Percentiles rank a stretch among this genome's conserved stretches.
Evolutionary conservation across 2,329 filamentous ascomycete genomes (phyloP).

Genomic region (Fusarium sterilihyphosum): DNA sequence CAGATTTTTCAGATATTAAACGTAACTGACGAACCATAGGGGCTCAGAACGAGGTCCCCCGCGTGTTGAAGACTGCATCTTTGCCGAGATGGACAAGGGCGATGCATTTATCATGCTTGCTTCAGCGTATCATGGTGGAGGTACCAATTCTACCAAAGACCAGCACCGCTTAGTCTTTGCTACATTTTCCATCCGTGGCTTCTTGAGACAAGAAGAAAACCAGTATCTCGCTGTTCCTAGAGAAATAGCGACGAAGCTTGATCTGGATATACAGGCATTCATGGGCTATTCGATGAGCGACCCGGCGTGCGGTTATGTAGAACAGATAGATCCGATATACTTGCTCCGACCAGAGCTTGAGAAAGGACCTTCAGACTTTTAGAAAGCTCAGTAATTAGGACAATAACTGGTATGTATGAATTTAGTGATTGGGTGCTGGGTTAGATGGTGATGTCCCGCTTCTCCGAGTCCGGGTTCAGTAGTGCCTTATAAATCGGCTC

Average conservation of each 20-base stretch:
- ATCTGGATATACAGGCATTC: slow-evolving; percentile 17
- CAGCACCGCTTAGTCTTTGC: slow-evolving; percentile 17
- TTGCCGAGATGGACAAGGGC: slow-evolving; percentile 28
- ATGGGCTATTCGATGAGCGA: slow-evolving; percentile 32
- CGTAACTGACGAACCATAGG: neutral
- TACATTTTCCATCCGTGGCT: slow-evolving; percentile 10
- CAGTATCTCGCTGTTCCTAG: slow-evolving; percentile 16
- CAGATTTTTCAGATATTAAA: fast-evolving
- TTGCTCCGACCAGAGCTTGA: slow-evolving; percentile 20
- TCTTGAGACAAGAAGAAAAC: slow-evolving; percentile 28
- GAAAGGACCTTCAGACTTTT: slow-evolving; percentile 7
- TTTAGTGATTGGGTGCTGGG: too few relatives aligned
- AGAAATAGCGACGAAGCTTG: neutral
- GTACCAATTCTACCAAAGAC: slow-evolving; percentile 18
- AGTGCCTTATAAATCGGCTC: neutral
- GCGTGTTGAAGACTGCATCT: slow-evolving; percentile 5
- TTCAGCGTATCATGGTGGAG: slow-evolving; percentile 22
- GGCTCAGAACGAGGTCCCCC: slow-evolving; percentile 14
- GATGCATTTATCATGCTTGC: slow-evolving; percentile 32
- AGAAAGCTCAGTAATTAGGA: fast-evolving
- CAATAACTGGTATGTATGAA: neutral
- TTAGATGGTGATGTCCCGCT: neutral
- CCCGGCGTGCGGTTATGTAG: slow-evolving; percentile 25
- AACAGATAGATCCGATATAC: slow-evolving; percentile 28
- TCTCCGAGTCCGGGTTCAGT: neutral